Evolutionary conservation across 2,329 filamentous ascomycete genomes (phyloP), one percentile per base, ranked within the genome.

Genomic region (Aspergillus arachidicola): DNA sequence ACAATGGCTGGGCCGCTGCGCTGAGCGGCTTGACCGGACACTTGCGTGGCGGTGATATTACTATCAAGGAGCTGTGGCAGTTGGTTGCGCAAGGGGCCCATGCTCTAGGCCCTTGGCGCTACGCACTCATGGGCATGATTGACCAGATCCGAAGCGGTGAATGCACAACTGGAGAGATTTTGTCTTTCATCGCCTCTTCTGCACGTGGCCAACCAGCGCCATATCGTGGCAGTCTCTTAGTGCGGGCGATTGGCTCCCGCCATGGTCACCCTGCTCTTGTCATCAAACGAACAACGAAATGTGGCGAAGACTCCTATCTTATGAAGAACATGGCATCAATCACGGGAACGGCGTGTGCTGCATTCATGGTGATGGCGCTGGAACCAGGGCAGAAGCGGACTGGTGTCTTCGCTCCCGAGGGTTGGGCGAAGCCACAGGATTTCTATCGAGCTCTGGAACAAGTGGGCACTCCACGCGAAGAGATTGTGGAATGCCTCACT

Each of bases 11-110:
- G 56, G 19, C 41, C 6, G 9, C 26, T 12, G 19, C 9, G 28
- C 28, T 66, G 38, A 41, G 51, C 7, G 36, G 59, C 14, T 32
- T 57, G 23, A 48, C 58, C n/a, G 41, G 46, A 21, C 32, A 43
- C 28, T 51, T 63, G 26, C 50, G 43, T 38, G 62, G 62, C 9
- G 64, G 64, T 1, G 60, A 66, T 23, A 61, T 65, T 55, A 57
- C 64, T 5, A n/a, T 66, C 34, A 65, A 66, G 9, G 59, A 66
- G 23, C 51, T 66, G 38, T 58, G 58, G 45, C 50, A 63, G 38
- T 32, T 66, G 38, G 57, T 50, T 34, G 57, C 38, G 14, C 50
- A 59, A 38, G 23, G 36, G 30, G 45, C 28, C 41, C 32, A 45
- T 32, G 58, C 55, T 14, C 19, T 66, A 28, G 59, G 62, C 21